These are phyloP conservation scores for Heterobasidion parviporum DNA, from an alignment of 1,284 basidiomycete genomes.

Conservation along the genomic window DNA sequence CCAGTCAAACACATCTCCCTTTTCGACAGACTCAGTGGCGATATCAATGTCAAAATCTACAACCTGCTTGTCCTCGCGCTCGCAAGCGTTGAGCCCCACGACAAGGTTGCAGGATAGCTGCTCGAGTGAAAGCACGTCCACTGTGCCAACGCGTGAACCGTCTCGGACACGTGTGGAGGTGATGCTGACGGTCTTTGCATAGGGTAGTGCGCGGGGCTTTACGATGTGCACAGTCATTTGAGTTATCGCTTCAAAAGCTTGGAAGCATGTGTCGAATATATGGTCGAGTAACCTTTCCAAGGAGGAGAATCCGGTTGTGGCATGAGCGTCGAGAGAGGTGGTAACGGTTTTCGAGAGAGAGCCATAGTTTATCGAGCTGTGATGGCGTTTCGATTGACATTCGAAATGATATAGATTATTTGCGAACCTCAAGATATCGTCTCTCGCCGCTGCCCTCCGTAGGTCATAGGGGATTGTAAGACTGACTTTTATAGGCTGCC, in stretches of 20 bases:
- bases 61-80: constrained; percentile 61
- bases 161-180: constrained; percentile 25
- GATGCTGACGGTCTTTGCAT: constrained; percentile 40
- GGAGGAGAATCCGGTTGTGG: constrained; percentile 22
- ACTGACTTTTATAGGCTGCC: constrained; percentile 53
- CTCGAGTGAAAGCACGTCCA: constrained; percentile 32
- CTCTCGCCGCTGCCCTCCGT: constrained; percentile 38
- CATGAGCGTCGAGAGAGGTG: constrained; percentile 16
- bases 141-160: constrained; percentile 10
- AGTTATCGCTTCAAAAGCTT: constrained; percentile 27
- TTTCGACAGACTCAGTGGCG: constrained; percentile 12
- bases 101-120: constrained; percentile 52
- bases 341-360: constrained; percentile 30
- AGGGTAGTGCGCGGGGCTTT: constrained; percentile 46
- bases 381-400: not conserved
- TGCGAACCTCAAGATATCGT: constrained; percentile 35
- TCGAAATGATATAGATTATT: not conserved
- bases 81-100: constrained; percentile 69
- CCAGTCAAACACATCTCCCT: constrained; percentile 24
- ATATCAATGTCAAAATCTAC: constrained; percentile 51
- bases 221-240: constrained; percentile 32
- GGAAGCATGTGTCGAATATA: constrained; percentile 35
- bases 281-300: constrained; percentile 34
- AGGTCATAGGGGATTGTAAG: constrained; percentile 51
- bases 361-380: constrained; percentile 52